Percentiles rank a stretch among this genome's conserved stretches.
These are phyloP conservation scores for Pulveroboletus sp. DNA, from an alignment of 768 basidiomycete species.

Conservation along the genomic window DNA sequence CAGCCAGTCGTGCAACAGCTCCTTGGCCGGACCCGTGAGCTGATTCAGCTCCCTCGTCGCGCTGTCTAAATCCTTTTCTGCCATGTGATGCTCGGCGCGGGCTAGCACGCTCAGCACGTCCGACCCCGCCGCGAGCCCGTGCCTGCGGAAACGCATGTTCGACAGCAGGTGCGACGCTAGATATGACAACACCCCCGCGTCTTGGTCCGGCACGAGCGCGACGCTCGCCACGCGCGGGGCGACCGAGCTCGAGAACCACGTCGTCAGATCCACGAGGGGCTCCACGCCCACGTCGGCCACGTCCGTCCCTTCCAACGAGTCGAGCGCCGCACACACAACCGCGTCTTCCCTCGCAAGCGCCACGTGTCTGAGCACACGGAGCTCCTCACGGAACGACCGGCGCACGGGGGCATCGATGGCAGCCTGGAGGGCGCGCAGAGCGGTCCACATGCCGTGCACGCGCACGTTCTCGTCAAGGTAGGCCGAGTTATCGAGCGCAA, in stretches of 20 bases:
- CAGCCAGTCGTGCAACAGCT: constrained; percentile 81
- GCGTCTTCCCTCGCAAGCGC: constrained; percentile 68
- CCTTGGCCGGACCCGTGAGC: constrained; percentile 74
- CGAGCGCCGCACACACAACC: constrained; percentile 61
- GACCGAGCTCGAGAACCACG: constrained; percentile 87
- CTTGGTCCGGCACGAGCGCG: constrained; percentile 88
- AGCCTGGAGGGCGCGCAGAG: constrained; percentile 73
- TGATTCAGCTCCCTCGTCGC: constrained; percentile 92
- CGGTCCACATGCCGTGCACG: constrained; percentile 89
- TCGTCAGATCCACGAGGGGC: constrained; percentile 81
- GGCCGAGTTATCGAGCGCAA: constrained; percentile 85
- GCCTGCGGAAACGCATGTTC: constrained; percentile 71
- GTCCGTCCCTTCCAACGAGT: constrained; percentile 63
- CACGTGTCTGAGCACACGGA: constrained; percentile 75
- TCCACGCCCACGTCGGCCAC: constrained; percentile 81
- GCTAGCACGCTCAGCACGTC: constrained; percentile 87
- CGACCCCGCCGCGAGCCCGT: constrained; percentile 64
- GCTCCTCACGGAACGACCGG: constrained; percentile 85
- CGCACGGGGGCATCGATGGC: constrained; percentile 64
- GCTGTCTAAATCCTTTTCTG: constrained; percentile 81
- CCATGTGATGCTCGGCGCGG: constrained; percentile 83
- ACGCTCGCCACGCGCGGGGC: constrained; percentile 81
- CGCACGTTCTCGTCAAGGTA: constrained; percentile 94
- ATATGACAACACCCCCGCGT: constrained; percentile 85
- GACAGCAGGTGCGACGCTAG: constrained; percentile 77